Evolutionary conservation across 139 green algal genomes (phyloP).

Genomic region (Ettlia oleoabundans): DNA sequence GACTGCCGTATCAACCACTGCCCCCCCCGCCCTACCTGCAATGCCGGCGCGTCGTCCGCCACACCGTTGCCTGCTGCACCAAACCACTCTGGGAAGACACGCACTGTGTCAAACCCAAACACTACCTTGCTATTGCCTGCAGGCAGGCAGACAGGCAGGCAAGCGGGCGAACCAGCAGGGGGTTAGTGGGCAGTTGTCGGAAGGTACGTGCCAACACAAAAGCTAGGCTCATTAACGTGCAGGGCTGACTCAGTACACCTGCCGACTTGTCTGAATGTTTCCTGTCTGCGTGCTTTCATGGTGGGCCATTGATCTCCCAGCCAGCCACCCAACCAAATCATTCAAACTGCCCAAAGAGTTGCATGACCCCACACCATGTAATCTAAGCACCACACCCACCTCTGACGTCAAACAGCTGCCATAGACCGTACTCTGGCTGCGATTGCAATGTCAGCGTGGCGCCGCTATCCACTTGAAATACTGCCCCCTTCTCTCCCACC

Average conservation of each 20-base stretch:
- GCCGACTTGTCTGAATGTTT: too few species aligned
- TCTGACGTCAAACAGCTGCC: slow-evolving; percentile 23
- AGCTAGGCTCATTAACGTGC: too few species aligned
- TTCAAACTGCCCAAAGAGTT: background rate
- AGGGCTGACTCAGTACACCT: too few species aligned
- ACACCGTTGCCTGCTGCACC: slow-evolving; percentile 18
- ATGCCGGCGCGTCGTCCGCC: slow-evolving; percentile 14
- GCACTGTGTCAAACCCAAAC: slow-evolving; percentile 20
- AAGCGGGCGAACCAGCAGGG: background rate
- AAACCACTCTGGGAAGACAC: slow-evolving; percentile 37
- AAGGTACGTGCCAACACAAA: too few species aligned
- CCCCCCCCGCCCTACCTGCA: too few species aligned
- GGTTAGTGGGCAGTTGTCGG: too few species aligned
- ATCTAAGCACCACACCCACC: background rate
- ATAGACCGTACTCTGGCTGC: slow-evolving; percentile 39
- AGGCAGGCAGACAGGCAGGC: background rate
- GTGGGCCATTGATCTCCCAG: too few species aligned
- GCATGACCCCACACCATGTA: too few species aligned
- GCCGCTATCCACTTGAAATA: slow-evolving; percentile 1
- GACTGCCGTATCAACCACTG: too few species aligned
- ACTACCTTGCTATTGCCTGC: slow-evolving; percentile 22
- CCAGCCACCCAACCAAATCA: too few species aligned
- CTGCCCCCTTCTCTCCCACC: background rate
- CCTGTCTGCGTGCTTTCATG: too few species aligned
- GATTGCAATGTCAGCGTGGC: slow-evolving; percentile 19